Evolutionary conservation across 1,284 basidiomycete genomes (phyloP).

Genomic region (Boletellus deceptivus): DNA sequence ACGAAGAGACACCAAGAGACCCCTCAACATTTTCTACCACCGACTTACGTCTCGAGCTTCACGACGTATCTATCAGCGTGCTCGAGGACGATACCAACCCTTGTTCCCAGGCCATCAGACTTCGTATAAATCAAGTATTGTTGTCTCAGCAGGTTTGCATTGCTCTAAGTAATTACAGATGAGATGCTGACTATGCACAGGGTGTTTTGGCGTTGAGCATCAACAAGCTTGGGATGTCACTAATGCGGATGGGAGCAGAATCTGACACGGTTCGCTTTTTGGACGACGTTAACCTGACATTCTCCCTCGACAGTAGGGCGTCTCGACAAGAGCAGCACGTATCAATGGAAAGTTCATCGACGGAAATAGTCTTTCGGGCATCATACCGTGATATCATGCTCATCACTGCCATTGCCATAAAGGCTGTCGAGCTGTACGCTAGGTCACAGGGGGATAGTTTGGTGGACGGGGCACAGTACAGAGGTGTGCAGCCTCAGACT

Average conservation of each 20-base stretch:
- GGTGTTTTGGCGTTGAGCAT: slow-evolving; percentile 83
- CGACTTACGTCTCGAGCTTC: slow-evolving; percentile 85
- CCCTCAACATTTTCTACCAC: slow-evolving; percentile 31
- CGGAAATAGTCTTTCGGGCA: slow-evolving; percentile 87
- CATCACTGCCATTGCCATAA: slow-evolving; percentile 87
- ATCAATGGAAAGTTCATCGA: slow-evolving; percentile 80
- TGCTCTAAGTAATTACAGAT: not conserved
- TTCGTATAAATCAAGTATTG: slow-evolving; percentile 84
- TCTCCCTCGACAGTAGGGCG: slow-evolving; percentile 84
- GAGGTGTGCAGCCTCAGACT: slow-evolving; percentile 8
- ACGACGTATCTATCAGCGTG: slow-evolving; percentile 88
- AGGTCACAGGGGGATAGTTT: slow-evolving; percentile 32
- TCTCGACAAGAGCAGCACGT: slow-evolving; percentile 75
- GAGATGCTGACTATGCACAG: slow-evolving; percentile 38
- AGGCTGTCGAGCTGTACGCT: slow-evolving; percentile 66
- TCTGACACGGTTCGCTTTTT: slow-evolving; percentile 88
- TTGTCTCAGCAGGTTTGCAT: slow-evolving; percentile 82
- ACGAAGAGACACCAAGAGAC: slow-evolving; percentile 12
- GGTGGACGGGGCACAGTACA: slow-evolving; percentile 2
- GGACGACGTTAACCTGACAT: slow-evolving; percentile 88
- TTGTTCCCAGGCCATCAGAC: slow-evolving; percentile 85
- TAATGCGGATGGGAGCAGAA: slow-evolving; percentile 84
- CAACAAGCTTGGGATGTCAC: slow-evolving; percentile 89
- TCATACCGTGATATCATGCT: slow-evolving; percentile 92
- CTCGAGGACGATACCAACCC: slow-evolving; percentile 82